Evolutionary conservation across 208 protist genomes (phyloP), one percentile per base, ranked within the genome.

Genomic region (Polymyxa betae): DNA sequence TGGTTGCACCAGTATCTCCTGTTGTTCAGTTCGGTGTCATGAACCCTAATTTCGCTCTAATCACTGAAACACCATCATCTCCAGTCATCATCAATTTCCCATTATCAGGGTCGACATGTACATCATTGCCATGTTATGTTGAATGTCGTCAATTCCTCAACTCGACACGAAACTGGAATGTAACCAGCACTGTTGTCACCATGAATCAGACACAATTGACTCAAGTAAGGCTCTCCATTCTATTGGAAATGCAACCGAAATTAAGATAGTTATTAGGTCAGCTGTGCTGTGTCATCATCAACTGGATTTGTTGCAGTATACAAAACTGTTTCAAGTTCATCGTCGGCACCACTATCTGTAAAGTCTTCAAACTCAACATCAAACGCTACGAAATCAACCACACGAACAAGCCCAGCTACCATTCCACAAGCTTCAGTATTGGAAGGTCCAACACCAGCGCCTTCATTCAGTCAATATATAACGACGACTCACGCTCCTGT

Each of bases 11-110:
- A 5, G 72, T 82, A 5, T 82, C 72, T 12, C 72, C 72, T 5
- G 72, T 82, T 43, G 40, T 82, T n/a, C 72, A 82, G n/a, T 82
- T 45, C 72, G 72, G 72, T 5, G 72, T 82, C 72, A 82, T 82
- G 72, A 40, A 5, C 16, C 10, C 5, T 5, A 43, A 5, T 5
- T 82, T 43, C 72, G 35, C n/a, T 5, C 16, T n/a, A n/a, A 20
- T 82, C 16, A 43, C 16, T n/a, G 49, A 24, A 38, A 12, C 12
- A 38, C 72, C 72, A 35, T 5, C 72, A 40, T 82, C 35, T 40
- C 49, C 72, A 5, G 72, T 82, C 16, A n/a, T 35, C 72, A n/a
- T 82, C 35, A 35, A 35, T 35, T 35, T 82, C 16, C 72, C 72
- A 20, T 45, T 82, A 12, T 5, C n/a, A 5, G 72, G 12, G 16